Evolutionary conservation across 2,329 filamentous ascomycete species (phyloP).

Genomic region (Tetracladium maxilliforme): DNA sequence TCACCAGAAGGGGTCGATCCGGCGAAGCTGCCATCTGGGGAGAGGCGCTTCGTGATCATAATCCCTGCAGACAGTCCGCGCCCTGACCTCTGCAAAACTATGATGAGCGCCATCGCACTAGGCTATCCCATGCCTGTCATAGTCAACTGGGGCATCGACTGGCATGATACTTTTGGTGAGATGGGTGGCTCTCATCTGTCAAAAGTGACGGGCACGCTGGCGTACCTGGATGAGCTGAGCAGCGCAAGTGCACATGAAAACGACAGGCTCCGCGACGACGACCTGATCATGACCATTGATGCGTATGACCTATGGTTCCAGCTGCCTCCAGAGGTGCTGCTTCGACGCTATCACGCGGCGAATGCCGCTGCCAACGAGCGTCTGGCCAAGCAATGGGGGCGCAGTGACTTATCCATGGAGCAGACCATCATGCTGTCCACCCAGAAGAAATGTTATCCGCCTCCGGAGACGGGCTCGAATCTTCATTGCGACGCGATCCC

Average conservation of each 20-base stretch:
- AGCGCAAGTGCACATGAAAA: too few species aligned
- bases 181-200: slow-evolving; percentile 1
- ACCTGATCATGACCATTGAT: slow-evolving; percentile 7
- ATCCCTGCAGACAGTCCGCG: slow-evolving; percentile 1
- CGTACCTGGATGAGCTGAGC: too few species aligned
- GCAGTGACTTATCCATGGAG: too few species aligned
- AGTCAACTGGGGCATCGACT: slow-evolving; percentile 1
- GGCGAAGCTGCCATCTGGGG: too few species aligned
- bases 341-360: slow-evolving; percentile 6
- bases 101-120: not conserved
- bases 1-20: too few species aligned
- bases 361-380: slow-evolving; percentile 5
- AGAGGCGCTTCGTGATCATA: too few species aligned
- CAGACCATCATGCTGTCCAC: slow-evolving; percentile 6
- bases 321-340: slow-evolving; percentile 5
- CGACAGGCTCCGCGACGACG: slow-evolving; percentile 3
- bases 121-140: slow-evolving; percentile 2
- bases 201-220: slow-evolving; percentile 1
- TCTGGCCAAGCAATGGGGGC: slow-evolving; percentile 2
- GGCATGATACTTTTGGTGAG: not conserved
- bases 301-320: slow-evolving; percentile 9
- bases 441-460: slow-evolving; percentile 5
- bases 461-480: slow-evolving; percentile 2
- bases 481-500: too few species aligned
- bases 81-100: slow-evolving; percentile 1